Base-by-base conservation (phyloP, 352 stramenopile species). In the Pythium aquatile region DNA sequence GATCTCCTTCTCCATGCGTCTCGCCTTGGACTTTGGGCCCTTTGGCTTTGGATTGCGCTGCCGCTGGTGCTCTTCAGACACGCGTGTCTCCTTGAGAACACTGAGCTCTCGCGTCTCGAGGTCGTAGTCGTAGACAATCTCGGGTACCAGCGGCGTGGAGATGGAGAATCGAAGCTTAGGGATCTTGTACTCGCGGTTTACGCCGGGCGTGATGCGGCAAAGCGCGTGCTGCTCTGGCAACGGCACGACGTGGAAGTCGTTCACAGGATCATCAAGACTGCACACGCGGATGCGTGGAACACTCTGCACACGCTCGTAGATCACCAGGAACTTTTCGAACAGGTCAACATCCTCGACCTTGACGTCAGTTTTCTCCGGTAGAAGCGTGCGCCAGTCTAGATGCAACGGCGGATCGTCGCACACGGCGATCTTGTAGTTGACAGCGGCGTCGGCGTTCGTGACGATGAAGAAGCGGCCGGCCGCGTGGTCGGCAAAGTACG, bases 321-420 rank as follows among this genome's bases (percentile, higher is more conserved):
- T 65, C 40, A 96, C 84, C 32, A 96, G 57, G 46, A 83, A 87
- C 7, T 90, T 63, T n/a, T 87, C 52, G 51, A 93, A 93, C 24
- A 97, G 57, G 64, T 97, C 89, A 10, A 97, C 76, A 58, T 97
- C 89, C 42, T 97, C 89, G 62, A 97, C 91, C 62, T 97, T 94
- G 14, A 92, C 85, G 32, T 87, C 75, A 32, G 61, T 32, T 0
- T 83, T 61, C 32, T 90, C 79, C 2, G 81, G 72, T 13, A 94
- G 48, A 39, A 90, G 70, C 16, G 73, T 81, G 32, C 72, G 30
- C 83, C 81, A 92, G 17, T 17, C 55, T 6, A 48, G 55, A 33
- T 58, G 35, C 20, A 24, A 37, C 10, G 40, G 55, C 7, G 48
- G 49, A 39, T 69, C 57, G 33, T 65, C 56, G 49, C 57, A 65